Evolutionary conservation across 2,329 filamentous ascomycete genomes (phyloP).

Genomic region (Aspergillus sp.): DNA sequence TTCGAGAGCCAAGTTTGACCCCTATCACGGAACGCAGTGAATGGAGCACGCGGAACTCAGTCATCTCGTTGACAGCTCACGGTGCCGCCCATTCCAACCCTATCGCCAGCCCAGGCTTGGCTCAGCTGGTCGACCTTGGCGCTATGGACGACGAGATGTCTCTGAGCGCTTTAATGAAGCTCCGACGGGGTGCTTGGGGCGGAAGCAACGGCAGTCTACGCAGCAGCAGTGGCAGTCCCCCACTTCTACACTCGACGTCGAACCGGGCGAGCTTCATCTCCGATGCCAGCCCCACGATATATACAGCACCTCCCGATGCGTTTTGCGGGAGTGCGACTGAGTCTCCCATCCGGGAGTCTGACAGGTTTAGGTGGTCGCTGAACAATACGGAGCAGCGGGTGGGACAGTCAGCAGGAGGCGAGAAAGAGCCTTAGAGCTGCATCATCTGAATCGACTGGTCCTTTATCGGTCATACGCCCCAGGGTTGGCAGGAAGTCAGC

Average conservation of each 20-base stretch:
- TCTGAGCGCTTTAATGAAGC: constrained; percentile 68
- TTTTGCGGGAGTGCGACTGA: constrained; percentile 19
- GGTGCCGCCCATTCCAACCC: constrained; percentile 49
- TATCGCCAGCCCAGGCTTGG: constrained; percentile 71
- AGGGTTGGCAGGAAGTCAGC: neutral
- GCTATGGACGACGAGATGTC: constrained; percentile 70
- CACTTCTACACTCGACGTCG: constrained; percentile 36
- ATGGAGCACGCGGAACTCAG: constrained; percentile 90
- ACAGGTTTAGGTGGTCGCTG: constrained; percentile 14
- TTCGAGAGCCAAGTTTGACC: constrained; percentile 86
- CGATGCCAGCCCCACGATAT: constrained; percentile 34
- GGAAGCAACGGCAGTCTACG: constrained; percentile 74
- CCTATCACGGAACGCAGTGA: constrained; percentile 96
- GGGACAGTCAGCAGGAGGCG: neutral
- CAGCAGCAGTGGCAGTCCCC: constrained; percentile 51
- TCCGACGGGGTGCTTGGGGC: constrained; percentile 77
- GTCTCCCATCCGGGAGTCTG: constrained; percentile 19
- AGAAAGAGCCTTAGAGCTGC: constrained; percentile 4
- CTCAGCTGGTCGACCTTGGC: constrained; percentile 69
- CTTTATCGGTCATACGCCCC: neutral
- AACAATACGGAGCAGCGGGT: constrained; percentile 8
- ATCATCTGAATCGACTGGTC: neutral
- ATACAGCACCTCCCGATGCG: constrained; percentile 23
- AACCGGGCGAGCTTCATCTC: constrained; percentile 41
- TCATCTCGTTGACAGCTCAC: constrained; percentile 71